phyloP scores from a whole-genome alignment of 805 yeast genomes.

The Metschnikowia kofuensis region DNA sequence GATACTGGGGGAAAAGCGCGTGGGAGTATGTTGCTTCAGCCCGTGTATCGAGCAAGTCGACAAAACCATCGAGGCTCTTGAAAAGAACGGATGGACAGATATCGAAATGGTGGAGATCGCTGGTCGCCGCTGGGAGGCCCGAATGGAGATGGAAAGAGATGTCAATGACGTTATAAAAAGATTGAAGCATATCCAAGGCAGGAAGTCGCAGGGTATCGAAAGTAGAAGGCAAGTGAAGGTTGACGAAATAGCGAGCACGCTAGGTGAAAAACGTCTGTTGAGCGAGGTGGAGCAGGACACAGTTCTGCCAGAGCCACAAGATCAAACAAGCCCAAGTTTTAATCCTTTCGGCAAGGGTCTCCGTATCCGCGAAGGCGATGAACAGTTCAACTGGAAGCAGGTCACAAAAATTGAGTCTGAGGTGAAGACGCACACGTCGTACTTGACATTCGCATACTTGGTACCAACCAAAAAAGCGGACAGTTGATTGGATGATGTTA shows the following conservation, averaged over 20 bases:
- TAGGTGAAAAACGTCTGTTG: conserved; percentile 10
- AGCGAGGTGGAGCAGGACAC: background rate
- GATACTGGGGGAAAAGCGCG: conserved; percentile 49
- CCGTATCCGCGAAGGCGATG: conserved; percentile 86
- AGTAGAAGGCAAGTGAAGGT: conserved; percentile 44
- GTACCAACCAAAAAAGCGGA: conserved; percentile 10
- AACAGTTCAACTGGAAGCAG: conserved; percentile 70
- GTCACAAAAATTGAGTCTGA: conserved; percentile 85
- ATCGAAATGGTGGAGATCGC: conserved; percentile 92
- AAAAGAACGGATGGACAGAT: conserved; percentile 73
- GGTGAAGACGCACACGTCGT: conserved; percentile 90
- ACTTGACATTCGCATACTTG: conserved; percentile 81
- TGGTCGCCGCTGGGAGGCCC: conserved; percentile 83
- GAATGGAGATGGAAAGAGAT: conserved; percentile 81
- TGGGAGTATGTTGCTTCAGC: conserved; percentile 88
- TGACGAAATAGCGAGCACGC: conserved; percentile 12
- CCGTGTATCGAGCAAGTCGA: conserved; percentile 98
- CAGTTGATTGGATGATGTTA: background rate
- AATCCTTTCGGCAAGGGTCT: conserved; percentile 93
- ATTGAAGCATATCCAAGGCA: conserved; percentile 70
- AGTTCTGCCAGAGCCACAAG: conserved; percentile 8
- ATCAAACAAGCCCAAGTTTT: conserved; percentile 28
- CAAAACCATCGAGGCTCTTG: conserved; percentile 74
- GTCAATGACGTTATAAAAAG: conserved; percentile 76
- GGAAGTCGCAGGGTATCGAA: conserved; percentile 64